Percentiles rank a stretch among this genome's conserved stretches.
Evolutionary conservation across 257 asterid species (phyloP).

Genomic region (Vinca minor): DNA sequence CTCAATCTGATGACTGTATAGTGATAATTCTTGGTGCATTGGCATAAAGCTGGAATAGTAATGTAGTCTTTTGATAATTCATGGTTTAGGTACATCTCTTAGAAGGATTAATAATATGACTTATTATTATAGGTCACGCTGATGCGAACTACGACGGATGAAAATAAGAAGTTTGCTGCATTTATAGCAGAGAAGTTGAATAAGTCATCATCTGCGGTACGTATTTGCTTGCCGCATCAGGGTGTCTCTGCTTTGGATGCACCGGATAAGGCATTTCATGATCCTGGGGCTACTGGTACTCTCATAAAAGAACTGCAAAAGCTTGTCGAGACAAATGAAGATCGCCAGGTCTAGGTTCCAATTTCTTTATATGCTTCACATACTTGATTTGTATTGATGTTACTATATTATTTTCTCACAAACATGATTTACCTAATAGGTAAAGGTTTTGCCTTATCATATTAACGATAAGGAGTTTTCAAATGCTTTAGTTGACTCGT

Average conservation of each 20-base stretch:
- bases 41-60: neutral
- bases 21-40: neutral
- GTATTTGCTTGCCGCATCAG: conserved; percentile 74
- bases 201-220: conserved; percentile 57
- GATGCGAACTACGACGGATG: conserved; percentile 76
- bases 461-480: conserved; percentile 83
- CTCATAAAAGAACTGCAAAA: conserved; percentile 59
- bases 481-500: conserved; percentile 69
- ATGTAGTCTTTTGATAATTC: neutral
- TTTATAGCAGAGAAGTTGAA: conserved; percentile 80
- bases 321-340: conserved; percentile 47
- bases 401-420: conserved; percentile 4
- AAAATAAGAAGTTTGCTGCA: conserved; percentile 67
- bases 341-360: conserved; percentile 49
- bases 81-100: neutral
- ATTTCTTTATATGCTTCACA: conserved; percentile 16
- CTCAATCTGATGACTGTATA: neutral
- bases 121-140: conserved; percentile 54
- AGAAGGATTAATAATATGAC: neutral
- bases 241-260: conserved; percentile 95
- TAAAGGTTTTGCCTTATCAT: conserved; percentile 64
- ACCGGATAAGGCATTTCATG: conserved; percentile 66
- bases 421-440: conserved; percentile 31
- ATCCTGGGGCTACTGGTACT: conserved; percentile 68
- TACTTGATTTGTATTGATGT: conserved; percentile 10